Percentiles rank a stretch among this genome's conserved stretches.
Conservation (phyloP, 257 asterid species). For the Cruciata laevipes region DNA sequence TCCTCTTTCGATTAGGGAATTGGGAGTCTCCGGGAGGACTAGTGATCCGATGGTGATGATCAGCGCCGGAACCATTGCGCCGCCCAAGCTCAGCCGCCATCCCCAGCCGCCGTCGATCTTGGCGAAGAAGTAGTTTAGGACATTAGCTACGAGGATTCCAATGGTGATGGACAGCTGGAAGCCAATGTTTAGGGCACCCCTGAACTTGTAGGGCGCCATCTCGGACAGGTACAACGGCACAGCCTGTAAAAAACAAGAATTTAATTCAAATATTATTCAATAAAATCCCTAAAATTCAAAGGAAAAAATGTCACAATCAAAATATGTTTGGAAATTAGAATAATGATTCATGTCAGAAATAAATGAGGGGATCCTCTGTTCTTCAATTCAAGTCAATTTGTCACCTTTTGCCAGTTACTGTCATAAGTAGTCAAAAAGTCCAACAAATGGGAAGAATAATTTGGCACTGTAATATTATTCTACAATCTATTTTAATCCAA, state of each 20-base stretch:
- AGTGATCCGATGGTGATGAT: constrained; percentile 61
- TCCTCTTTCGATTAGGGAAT: constrained; percentile 77
- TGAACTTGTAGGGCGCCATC: constrained; percentile 58
- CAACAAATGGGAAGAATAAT: constrained; percentile 17
- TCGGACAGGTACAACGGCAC: constrained; percentile 63
- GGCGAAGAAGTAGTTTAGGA: constrained; percentile 45
- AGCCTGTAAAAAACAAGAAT: constrained; percentile 31
- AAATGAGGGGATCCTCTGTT: constrained; percentile 5
- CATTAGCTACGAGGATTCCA: constrained; percentile 43
- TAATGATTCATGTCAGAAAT: neutral
- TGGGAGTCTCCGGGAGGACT: constrained; percentile 81
- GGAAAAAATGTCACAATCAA: neutral
- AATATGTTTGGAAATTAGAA: constrained; percentile 1
- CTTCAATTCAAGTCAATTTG: constrained; percentile 21
- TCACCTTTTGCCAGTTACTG: constrained; percentile 20
- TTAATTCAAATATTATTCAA: neutral
- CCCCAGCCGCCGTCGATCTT: constrained; percentile 57
- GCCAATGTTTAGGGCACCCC: constrained; percentile 57
- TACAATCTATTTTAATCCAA: too few species aligned
- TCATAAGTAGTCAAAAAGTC: constrained; percentile 19
- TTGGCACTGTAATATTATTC: neutral
- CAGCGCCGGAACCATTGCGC: constrained; percentile 77
- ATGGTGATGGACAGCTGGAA: constrained; percentile 49
- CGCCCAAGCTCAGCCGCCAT: constrained; percentile 79
- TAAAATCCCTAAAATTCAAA: neutral